phyloP scores from a whole-genome alignment of 164 flowering plant genomes.

The Sedum album region DNA sequence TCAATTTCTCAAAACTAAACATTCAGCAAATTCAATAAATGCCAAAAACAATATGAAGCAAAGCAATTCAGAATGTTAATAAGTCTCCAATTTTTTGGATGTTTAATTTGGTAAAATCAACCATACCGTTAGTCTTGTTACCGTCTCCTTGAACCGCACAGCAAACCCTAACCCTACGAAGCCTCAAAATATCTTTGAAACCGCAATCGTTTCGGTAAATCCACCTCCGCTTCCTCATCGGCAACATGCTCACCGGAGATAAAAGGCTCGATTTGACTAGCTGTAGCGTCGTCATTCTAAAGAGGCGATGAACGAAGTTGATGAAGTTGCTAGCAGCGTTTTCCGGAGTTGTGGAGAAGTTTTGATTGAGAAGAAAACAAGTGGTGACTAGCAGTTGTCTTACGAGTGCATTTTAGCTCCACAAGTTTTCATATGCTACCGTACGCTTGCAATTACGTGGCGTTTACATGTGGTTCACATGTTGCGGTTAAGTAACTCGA shows the following conservation, averaged over 20 bases:
- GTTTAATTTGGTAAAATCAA: no score
- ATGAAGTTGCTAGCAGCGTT: no score
- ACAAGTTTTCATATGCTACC: not conserved
- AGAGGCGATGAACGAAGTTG: no score
- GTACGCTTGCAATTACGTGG: not conserved
- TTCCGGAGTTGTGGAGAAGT: not conserved
- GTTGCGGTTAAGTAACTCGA: not conserved
- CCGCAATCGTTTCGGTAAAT: not conserved
- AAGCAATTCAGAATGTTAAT: no score
- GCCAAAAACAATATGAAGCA: no score
- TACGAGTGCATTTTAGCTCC: not conserved
- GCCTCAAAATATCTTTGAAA: not conserved
- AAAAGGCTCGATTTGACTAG: not conserved
- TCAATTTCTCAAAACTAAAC: no score
- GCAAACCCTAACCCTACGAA: not conserved
- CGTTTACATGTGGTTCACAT: not conserved
- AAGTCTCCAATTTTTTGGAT: no score
- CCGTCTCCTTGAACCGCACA: not conserved
- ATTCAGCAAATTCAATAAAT: no score
- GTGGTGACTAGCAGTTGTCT: not conserved
- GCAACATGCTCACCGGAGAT: not conserved
- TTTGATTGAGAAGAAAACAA: conserved; percentile 6
- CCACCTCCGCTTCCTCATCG: conserved; percentile 5
- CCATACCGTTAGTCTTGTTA: not conserved
- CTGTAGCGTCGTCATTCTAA: not conserved